Conservation (phyloP, 2,329 filamentous ascomycete genomes). For the Colletotrichum trifolii region DNA sequence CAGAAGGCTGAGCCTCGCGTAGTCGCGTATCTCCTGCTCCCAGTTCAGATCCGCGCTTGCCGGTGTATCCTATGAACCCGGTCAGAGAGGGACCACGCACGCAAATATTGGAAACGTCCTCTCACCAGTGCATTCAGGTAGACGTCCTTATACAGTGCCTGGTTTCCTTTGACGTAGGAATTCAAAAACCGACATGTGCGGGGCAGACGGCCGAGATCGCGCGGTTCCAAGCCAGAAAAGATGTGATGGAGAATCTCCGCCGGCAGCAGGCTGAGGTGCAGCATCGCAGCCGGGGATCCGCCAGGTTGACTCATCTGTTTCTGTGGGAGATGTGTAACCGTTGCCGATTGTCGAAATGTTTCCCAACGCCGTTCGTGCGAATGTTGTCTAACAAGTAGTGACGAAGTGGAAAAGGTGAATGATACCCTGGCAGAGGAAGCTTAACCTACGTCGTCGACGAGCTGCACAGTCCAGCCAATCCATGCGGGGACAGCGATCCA, state of each 20-base stretch:
- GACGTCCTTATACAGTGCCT: conserved; percentile 68
- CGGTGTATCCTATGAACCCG: conserved; percentile 45
- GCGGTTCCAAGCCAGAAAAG: conserved; percentile 64
- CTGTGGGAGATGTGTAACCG: background rate
- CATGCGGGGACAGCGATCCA: conserved; percentile 9
- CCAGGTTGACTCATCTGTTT: conserved; percentile 11
- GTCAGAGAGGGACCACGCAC: conserved; percentile 8
- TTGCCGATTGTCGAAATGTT: background rate
- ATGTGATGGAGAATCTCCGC: conserved; percentile 73
- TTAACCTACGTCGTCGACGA: conserved; percentile 26
- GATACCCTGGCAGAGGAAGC: conserved; percentile 18
- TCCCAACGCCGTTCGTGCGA: background rate
- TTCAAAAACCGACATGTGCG: conserved; percentile 64
- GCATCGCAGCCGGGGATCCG: conserved; percentile 9
- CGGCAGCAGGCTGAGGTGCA: conserved; percentile 54
- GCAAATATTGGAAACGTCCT: conserved; percentile 6
- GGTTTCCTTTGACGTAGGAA: conserved; percentile 66
- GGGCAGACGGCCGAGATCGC: conserved; percentile 65
- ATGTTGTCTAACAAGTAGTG: background rate
- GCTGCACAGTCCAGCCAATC: conserved; percentile 17
- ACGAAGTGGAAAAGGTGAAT: background rate
- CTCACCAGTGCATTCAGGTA: conserved; percentile 69
- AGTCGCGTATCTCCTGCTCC: conserved; percentile 55
- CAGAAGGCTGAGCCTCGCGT: conserved; percentile 56
- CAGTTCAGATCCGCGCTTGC: conserved; percentile 52